Base-by-base conservation (phyloP, 768 basidiomycete genomes). In the Termitomyces sp. region DNA sequence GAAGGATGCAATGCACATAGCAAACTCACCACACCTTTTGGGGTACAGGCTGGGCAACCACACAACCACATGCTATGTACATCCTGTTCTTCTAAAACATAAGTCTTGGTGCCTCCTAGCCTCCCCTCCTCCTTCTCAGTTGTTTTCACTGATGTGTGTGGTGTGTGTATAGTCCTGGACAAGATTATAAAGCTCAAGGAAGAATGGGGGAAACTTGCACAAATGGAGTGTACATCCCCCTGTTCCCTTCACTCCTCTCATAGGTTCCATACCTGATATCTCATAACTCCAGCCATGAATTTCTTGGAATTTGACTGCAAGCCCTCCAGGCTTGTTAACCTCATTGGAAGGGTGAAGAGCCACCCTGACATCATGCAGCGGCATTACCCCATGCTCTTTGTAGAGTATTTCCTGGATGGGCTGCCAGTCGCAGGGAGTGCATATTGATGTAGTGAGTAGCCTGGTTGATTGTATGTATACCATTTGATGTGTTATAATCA, bases 71-170 rank as follows among this genome's bases (percentile, higher is more conserved):
- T n/a, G n/a, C n/a, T n/a, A n/a, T n/a, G 65, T 78, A 86, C 62
- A 75, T 93, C 0, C 91, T 91, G 0, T 91, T 91, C 74, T 93
- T 93, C 82, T 90, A 93, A 65, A 90, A 85, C 62, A 91, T 93
- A 53, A 74, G 83, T 6, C 73, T 88, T 44, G 73, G 79, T 36
- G 75, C 84, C n/a, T n/a, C n/a, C n/a, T n/a, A n/a, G n/a, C n/a
- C n/a, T n/a, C n/a, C n/a, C n/a, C n/a, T n/a, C n/a, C n/a, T n/a
- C n/a, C n/a, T n/a, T n/a, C n/a, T n/a, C n/a, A n/a, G n/a, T n/a
- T n/a, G n/a, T n/a, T n/a, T n/a, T n/a, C n/a, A n/a, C n/a, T n/a
- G n/a, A n/a, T n/a, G n/a, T n/a, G n/a, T n/a, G n/a, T n/a, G 14
- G n/a, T n/a, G n/a, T n/a, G n/a, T n/a, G n/a, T n/a, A n/a, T 60